These are phyloP conservation scores for Penicillium parvum DNA, from an alignment of 495 filamentous ascomycete species.

Conservation along the genomic window DNA sequence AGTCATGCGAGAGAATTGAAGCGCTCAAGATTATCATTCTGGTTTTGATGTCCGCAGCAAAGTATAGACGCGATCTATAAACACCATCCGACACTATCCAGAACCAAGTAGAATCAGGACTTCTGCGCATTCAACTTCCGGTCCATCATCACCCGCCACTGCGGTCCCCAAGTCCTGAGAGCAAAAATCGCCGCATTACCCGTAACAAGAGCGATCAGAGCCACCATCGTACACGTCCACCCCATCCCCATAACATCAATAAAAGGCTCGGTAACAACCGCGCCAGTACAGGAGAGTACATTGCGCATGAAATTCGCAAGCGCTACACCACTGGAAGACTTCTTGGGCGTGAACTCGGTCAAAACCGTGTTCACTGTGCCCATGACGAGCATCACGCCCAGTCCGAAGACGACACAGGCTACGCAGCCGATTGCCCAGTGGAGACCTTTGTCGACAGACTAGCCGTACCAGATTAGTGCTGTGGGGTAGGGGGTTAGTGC, in stretches of 20 bases:
- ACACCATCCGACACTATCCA: too few species aligned
- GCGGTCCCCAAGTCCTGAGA: too few species aligned
- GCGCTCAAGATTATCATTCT: too few species aligned
- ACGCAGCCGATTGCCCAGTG: conserved; percentile 62
- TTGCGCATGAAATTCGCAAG: conserved; percentile 76
- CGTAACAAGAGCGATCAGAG: conserved; percentile 60
- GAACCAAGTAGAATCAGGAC: too few species aligned
- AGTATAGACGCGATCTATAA: too few species aligned
- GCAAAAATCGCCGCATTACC: too few species aligned
- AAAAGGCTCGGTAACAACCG: conserved; percentile 69
- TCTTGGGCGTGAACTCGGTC: conserved; percentile 83
- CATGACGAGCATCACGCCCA: conserved; percentile 88
- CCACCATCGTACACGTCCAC: conserved; percentile 82
- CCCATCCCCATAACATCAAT: conserved; percentile 82
- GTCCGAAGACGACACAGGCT: conserved; percentile 59
- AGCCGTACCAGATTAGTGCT: conserved; percentile 64
- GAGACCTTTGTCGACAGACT: conserved; percentile 54
- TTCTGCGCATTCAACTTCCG: too few species aligned
- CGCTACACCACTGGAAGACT: conserved; percentile 72
- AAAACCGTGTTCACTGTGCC: conserved; percentile 72
- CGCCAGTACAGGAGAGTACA: conserved; percentile 76
- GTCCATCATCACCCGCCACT: too few species aligned
- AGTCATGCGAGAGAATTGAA: too few species aligned
- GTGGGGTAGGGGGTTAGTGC: conserved; percentile 70
- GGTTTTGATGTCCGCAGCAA: too few species aligned